Evolutionary conservation across 345 rosid genomes (phyloP).

Genomic region (Garcia nutans): DNA sequence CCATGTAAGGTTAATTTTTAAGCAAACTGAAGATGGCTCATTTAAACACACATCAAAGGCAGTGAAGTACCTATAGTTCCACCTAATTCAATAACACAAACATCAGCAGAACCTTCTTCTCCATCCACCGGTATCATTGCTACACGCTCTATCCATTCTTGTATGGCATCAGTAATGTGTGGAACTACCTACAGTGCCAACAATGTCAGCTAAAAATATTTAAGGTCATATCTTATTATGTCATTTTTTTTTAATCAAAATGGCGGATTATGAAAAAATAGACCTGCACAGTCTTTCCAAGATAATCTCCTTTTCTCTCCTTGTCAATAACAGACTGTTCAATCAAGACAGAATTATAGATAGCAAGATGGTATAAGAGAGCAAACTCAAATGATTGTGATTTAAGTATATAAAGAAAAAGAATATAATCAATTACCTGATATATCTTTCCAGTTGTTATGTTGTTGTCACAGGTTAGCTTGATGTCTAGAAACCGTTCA

Average conservation of each 20-base stretch:
- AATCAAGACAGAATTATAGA: neutral
- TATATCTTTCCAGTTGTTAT: constrained; percentile 92
- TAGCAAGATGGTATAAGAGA: neutral
- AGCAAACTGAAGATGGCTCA: constrained; percentile 4
- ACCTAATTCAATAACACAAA: constrained; percentile 96
- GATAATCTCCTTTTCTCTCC: constrained; percentile 94
- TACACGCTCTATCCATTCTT: constrained; percentile 93
- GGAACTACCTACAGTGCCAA: constrained; percentile 71
- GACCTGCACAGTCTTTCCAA: constrained; percentile 99
- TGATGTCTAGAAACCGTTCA: constrained; percentile 84
- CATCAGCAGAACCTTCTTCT: constrained; percentile 81
- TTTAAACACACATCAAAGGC: neutral
- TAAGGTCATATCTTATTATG: neutral
- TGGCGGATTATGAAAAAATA: neutral
- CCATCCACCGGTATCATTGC: constrained; percentile 87
- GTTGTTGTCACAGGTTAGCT: constrained; percentile 83
- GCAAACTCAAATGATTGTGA: neutral
- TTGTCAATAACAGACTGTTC: constrained; percentile 76
- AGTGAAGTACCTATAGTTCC: constrained; percentile 79
- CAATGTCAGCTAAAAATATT: neutral
- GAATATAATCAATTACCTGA: constrained; percentile 46
- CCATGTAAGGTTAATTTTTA: constrained; percentile 1
- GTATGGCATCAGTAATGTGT: constrained; percentile 94
- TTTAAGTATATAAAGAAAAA: neutral
- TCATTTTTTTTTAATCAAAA: neutral